Evolutionary conservation across 108 stramenopile genomes (phyloP).

Genomic region (Nannochloropsis salina): DNA sequence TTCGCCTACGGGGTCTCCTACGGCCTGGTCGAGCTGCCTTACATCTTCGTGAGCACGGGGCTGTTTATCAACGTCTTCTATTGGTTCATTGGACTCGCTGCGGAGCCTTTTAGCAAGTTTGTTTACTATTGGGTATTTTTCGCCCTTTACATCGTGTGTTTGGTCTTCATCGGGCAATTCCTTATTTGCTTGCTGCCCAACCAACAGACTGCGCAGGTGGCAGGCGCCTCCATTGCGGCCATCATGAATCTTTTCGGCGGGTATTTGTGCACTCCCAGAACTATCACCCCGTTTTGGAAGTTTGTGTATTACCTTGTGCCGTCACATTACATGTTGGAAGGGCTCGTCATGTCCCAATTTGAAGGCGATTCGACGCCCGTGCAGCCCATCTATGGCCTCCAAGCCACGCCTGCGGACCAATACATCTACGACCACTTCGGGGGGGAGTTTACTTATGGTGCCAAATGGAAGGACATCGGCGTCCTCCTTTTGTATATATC

Average conservation of each 20-base stretch:
- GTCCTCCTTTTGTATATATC: conserved; percentile 26
- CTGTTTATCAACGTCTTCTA: conserved; percentile 49
- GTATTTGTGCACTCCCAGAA: conserved; percentile 28
- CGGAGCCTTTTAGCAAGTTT: conserved; percentile 40
- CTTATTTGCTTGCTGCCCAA: conserved; percentile 20
- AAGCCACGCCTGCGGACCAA: background rate
- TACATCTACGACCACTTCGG: conserved; percentile 32
- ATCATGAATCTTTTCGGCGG: conserved; percentile 34
- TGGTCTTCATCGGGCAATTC: conserved; percentile 33
- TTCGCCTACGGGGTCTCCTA: conserved; percentile 29
- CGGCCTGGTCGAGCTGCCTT: conserved; percentile 36
- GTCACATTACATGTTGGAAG: conserved; percentile 47
- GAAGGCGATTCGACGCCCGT: conserved; percentile 30
- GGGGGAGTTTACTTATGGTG: conserved; percentile 33
- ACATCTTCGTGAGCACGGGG: conserved; percentile 42
- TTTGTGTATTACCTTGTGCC: conserved; percentile 43
- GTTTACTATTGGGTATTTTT: conserved; percentile 48
- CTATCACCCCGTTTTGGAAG: conserved; percentile 21
- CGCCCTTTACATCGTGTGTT: conserved; percentile 26
- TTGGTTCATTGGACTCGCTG: conserved; percentile 46
- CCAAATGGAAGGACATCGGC: conserved; percentile 30
- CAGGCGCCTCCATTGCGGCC: conserved; percentile 22
- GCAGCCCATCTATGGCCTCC: conserved; percentile 14
- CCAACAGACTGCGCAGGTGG: conserved; percentile 25
- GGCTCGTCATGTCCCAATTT: conserved; percentile 37